Conservation (phyloP, 495 filamentous ascomycete genomes). For the Bombardia bombarda region DNA sequence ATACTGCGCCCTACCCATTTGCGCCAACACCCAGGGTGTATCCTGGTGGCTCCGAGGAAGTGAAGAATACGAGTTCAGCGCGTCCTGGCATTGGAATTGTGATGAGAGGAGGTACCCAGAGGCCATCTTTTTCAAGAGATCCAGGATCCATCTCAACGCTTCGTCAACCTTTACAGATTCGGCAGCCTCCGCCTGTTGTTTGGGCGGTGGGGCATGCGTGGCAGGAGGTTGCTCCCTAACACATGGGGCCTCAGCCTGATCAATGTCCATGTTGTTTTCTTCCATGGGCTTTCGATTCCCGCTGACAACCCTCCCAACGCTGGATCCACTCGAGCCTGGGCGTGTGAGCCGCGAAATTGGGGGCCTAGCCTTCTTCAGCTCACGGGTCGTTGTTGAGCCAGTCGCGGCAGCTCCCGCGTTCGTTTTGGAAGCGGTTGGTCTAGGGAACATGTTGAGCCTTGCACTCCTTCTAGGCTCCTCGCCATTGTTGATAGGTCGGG, state of each 20-base stretch:
- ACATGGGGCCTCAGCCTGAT: slow-evolving; percentile 46
- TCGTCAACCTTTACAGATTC: slow-evolving; percentile 59
- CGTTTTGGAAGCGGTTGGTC: slow-evolving; percentile 42
- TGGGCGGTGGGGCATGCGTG: slow-evolving; percentile 22
- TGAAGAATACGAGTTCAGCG: slow-evolving; percentile 60
- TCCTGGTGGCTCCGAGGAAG: slow-evolving; percentile 72
- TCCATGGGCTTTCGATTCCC: slow-evolving; percentile 68
- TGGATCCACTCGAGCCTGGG: slow-evolving; percentile 48
- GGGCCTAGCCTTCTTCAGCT: slow-evolving; percentile 71
- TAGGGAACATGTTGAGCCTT: slow-evolving; percentile 58
- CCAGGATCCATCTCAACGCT: slow-evolving; percentile 65
- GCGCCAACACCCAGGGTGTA: slow-evolving; percentile 89
- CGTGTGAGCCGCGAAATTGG: slow-evolving; percentile 46
- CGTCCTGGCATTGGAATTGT: slow-evolving; percentile 69
- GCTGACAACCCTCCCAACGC: slow-evolving; percentile 76
- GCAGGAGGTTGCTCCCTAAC: slow-evolving; percentile 36
- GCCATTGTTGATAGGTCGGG: slow-evolving; percentile 37
- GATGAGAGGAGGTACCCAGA: slow-evolving; percentile 67
- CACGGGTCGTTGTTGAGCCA: slow-evolving; percentile 53
- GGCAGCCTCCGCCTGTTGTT: slow-evolving; percentile 38
- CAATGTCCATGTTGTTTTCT: slow-evolving; percentile 55
- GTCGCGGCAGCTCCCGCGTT: slow-evolving; percentile 53
- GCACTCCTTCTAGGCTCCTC: slow-evolving; percentile 72
- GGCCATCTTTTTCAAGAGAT: slow-evolving; percentile 75
- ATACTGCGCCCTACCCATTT: slow-evolving; percentile 82